Base-by-base conservation (phyloP, 139 green algal species). In the Chlorella sorokiniana region DNA sequence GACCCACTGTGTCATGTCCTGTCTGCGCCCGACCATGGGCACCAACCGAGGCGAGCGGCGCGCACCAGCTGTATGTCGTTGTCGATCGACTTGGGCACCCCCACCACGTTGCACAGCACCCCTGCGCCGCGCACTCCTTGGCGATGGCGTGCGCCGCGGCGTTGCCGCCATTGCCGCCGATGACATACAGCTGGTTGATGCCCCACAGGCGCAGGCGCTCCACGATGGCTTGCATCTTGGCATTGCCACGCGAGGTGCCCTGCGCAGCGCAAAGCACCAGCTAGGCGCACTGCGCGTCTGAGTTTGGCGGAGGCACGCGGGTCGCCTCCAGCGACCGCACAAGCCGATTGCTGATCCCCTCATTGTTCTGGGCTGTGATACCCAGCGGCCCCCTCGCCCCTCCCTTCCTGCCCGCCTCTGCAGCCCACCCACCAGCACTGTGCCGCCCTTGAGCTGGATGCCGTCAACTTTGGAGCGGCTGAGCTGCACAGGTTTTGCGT, bases 71-170 rank as follows among this genome's bases (percentile, higher is more conserved):
- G 88, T 83, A 99, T 98, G 90, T 99, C 96, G 69, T 99, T 99
- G 85, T 99, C 96, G 37, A 99, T 99, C 38, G 94, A 98, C 89
- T 99, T 99, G 40, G 96, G 96, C 62, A 99, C 91, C 33, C 93
- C 95, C 56, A 97, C 89, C 29, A 98, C 92, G 20, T 85, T 86
- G 88, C 93, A 97, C 10, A 90, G 37, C 42, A 98, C 91, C 85
- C 86, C 79, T 94, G 89, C 45, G 76, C 75, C 73, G 90, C 80
- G 48, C 94, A 97, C 89, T 98, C 92, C 37, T 87, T 72, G 62
- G 91, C 81, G 69, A 97, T 97, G 61, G 94, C 92, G 65, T 94
- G 88, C 23, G 94, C 94, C 23, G 92, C 94, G 11, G 94, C 94
- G 79, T 98, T 98, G 83, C 94, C 94, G 51, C 85, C 84, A 76